Evolutionary conservation across 2,329 filamentous ascomycete species (phyloP), one percentile per base, ranked within the genome.

Genomic region (Aspergillus bombycis): DNA sequence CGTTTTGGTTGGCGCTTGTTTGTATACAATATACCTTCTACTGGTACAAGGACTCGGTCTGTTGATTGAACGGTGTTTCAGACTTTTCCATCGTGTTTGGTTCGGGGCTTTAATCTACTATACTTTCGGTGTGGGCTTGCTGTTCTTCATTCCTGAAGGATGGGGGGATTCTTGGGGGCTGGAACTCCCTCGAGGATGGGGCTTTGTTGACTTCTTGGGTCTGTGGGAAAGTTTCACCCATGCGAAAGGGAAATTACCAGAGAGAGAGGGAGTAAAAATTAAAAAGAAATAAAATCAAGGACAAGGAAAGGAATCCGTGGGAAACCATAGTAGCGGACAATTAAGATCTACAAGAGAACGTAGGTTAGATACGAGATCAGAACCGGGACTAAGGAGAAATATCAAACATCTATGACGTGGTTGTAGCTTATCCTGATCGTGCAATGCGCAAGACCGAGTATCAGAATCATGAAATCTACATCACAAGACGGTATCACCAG

Each of bases 401-500:
- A 32, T 36, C 30, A 38, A 55, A 38, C 50, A 48, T 48, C 45
- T 19, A 55, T 55, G 52, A 55, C 52, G 52, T 55, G 52, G 52
- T 30, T 54, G 34, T 34, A 34, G 32, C 28, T 36, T n/a, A 53
- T 16, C 19, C 48, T 21, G 28, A 34, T 6, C 26, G 21, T 34
- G 7, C 16, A 26, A 55, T 28, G 16, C 26, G 32, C 32, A 55
- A 38, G 30, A 19, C 32, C n/a, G n/a, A 55, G 11, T 32, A 38
- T 41, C 34, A 55, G 28, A 19, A 38, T 26, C 52, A n/a, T n/a
- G n/a, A n/a, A 9, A 55, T 14, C 32, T 19, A 54, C 52, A 54
- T 54, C 52, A 54, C 52, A 54, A 54, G 52, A 54, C 52, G n/a
- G 10, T n/a, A 34, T 55, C 52, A 55, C 34, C 52, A 30, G 32